A percentile compares a stretch with the other conserved stretches of the same genome.
These are phyloP conservation scores for Colletotrichum australisinense DNA, from an alignment of 2,329 filamentous ascomycete species.

Conservation along the genomic window DNA sequence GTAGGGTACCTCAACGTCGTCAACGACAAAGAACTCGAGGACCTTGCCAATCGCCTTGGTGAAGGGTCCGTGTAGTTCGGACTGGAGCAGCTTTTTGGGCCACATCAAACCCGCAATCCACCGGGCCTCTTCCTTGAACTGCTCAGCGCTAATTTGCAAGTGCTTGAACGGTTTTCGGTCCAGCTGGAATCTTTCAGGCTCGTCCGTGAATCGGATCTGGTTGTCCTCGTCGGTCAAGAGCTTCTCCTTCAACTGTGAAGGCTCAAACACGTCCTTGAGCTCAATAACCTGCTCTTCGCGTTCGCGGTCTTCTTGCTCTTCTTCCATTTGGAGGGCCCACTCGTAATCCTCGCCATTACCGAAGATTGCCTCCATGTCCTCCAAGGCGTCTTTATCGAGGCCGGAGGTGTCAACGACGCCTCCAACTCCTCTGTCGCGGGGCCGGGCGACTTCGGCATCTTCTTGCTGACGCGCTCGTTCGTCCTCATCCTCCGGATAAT, in stretches of 20 bases:
- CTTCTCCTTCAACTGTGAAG: constrained; percentile 92
- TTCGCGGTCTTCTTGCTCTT: constrained; percentile 83
- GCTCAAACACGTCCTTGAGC: constrained; percentile 98
- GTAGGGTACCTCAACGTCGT: constrained; percentile 95
- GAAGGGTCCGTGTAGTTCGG: constrained; percentile 83
- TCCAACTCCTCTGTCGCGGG: constrained; percentile 76
- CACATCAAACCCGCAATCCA: constrained; percentile 95
- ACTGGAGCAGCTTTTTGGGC: constrained; percentile 82
- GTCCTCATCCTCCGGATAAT: constrained; percentile 88
- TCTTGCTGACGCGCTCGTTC: constrained; percentile 81
- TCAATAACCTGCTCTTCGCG: constrained; percentile 87
- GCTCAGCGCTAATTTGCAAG: constrained; percentile 82
- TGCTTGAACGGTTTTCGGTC: constrained; percentile 90
- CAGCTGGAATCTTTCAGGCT: constrained; percentile 94
- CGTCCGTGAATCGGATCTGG: constrained; percentile 85
- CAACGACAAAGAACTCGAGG: constrained; percentile 92
- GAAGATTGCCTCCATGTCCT: constrained; percentile 92
- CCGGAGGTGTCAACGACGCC: constrained; percentile 83
- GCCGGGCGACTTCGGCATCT: constrained; percentile 88
- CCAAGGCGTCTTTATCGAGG: constrained; percentile 90
- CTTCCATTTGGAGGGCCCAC: constrained; percentile 91
- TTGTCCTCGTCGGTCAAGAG: constrained; percentile 97
- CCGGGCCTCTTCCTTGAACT: constrained; percentile 87
- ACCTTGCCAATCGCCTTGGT: constrained; percentile 91
- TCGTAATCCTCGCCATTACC: constrained; percentile 96